phyloP scores from a whole-genome alignment of 768 basidiomycete species.

The Leccinellum rugosiceps region DNA sequence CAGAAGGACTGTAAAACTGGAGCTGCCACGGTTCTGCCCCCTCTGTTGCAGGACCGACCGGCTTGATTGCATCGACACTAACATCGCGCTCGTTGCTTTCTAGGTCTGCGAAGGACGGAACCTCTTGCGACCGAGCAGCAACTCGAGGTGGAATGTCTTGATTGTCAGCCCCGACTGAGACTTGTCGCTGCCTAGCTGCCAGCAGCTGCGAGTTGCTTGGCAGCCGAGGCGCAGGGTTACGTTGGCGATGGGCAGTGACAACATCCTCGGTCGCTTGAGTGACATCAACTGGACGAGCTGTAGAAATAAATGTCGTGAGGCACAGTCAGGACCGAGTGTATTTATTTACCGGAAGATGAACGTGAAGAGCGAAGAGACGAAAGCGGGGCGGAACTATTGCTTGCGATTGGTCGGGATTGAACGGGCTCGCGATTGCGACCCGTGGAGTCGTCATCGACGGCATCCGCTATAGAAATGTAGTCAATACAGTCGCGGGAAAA shows the following conservation, averaged over 20 bases:
- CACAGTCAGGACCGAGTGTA: background rate
- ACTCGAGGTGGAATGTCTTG: background rate
- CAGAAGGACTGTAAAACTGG: background rate
- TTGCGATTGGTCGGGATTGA: background rate
- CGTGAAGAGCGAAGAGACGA: background rate
- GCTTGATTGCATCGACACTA: background rate
- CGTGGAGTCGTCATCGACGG: background rate
- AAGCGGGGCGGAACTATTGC: background rate
- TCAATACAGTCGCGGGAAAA: background rate
- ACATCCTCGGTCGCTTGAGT: background rate
- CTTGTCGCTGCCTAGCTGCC: background rate
- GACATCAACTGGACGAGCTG: background rate
- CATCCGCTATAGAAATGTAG: background rate
- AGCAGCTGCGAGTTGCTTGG: conserved; percentile 1
- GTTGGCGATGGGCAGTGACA: background rate
- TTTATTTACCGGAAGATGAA: background rate
- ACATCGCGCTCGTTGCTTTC: background rate
- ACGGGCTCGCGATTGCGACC: background rate
- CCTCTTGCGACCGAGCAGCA: background rate
- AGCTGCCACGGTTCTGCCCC: conserved; percentile 1
- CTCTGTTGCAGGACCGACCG: background rate
- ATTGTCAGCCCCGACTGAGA: background rate
- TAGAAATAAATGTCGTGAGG: background rate
- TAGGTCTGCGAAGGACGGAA: background rate
- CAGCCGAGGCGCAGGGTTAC: background rate